These are phyloP conservation scores for Globisporangium yorkense DNA, from an alignment of 352 stramenopile genomes.

Conservation along the genomic window DNA sequence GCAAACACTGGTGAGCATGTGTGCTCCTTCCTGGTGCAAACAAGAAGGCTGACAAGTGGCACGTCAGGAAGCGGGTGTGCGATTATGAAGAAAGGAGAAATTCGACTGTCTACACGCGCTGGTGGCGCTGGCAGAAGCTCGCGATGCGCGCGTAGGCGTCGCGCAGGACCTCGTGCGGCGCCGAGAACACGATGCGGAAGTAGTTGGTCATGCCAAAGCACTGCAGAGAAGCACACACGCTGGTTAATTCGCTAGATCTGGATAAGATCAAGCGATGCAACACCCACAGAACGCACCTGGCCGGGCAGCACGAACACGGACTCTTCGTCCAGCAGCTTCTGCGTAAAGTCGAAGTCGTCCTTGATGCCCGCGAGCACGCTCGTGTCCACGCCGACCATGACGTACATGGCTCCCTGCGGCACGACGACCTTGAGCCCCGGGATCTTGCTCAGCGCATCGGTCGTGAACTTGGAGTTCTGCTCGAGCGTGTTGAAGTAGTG, in stretches of 20 bases:
- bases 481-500: slow-evolving; percentile 81
- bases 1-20: too few species aligned
- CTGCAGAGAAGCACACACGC: neutral
- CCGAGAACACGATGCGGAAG: slow-evolving; percentile 72
- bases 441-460: slow-evolving; percentile 62
- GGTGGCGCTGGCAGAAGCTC: slow-evolving; percentile 52
- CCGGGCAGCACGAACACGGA: slow-evolving; percentile 94
- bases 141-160: slow-evolving; percentile 62
- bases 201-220: slow-evolving; percentile 69
- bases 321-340: slow-evolving; percentile 92
- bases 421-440: slow-evolving; percentile 82
- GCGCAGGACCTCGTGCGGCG: slow-evolving; percentile 49
- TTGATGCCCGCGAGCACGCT: slow-evolving; percentile 71
- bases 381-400: slow-evolving; percentile 83
- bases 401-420: slow-evolving; percentile 95
- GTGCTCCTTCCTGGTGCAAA: too few species aligned
- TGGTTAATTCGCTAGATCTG: neutral
- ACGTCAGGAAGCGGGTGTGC: neutral
- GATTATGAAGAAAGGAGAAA: neutral
- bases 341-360: slow-evolving; percentile 92
- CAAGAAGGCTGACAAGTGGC: neutral
- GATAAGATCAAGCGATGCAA: neutral
- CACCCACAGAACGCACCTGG: slow-evolving; percentile 23
- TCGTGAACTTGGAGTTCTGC: slow-evolving; percentile 84
- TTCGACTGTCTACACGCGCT: slow-evolving; percentile 2